phyloP scores from a whole-genome alignment of 2,329 filamentous ascomycete genomes.

The Aspergillus felis region DNA sequence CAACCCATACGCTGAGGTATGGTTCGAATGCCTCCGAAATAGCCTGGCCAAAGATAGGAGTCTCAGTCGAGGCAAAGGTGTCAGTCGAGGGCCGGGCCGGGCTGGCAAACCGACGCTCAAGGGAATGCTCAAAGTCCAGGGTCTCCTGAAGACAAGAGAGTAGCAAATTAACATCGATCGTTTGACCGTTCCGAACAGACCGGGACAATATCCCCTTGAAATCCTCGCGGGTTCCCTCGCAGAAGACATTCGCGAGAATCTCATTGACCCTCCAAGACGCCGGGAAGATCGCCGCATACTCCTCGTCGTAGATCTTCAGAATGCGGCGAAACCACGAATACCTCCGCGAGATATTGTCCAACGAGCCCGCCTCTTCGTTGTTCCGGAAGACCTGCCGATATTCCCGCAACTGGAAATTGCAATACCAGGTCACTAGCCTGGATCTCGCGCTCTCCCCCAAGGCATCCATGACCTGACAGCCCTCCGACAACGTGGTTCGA shows the following conservation, averaged over 20 bases:
- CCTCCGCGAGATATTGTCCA: constrained; percentile 92
- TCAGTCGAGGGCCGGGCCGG: constrained; percentile 75
- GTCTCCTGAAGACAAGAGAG: constrained; percentile 91
- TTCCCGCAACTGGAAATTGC: constrained; percentile 92
- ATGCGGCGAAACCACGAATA: constrained; percentile 97
- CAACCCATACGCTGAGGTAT: constrained; percentile 94
- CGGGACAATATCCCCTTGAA: constrained; percentile 89
- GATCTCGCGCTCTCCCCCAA: constrained; percentile 81
- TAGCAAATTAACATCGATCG: constrained; percentile 83
- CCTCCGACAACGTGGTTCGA: constrained; percentile 71
- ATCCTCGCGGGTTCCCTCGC: constrained; percentile 91
- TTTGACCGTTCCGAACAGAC: constrained; percentile 76
- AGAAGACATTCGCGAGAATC: constrained; percentile 84
- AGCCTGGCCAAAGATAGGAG: constrained; percentile 76
- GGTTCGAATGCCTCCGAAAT: constrained; percentile 97
- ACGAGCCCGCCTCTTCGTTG: constrained; percentile 90
- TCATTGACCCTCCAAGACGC: constrained; percentile 85
- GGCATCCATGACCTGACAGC: constrained; percentile 90
- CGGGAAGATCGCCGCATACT: constrained; percentile 86
- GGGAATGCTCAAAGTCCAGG: constrained; percentile 88
- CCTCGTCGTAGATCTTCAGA: constrained; percentile 91
- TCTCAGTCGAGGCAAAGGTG: constrained; percentile 75
- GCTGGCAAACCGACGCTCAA: constrained; percentile 78
- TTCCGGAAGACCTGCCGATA: constrained; percentile 94
- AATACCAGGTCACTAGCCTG: constrained; percentile 89